Evolutionary conservation across 345 rosid genomes (phyloP), one percentile per base, ranked within the genome.

Genomic region (Eucalyptus viminalis): DNA sequence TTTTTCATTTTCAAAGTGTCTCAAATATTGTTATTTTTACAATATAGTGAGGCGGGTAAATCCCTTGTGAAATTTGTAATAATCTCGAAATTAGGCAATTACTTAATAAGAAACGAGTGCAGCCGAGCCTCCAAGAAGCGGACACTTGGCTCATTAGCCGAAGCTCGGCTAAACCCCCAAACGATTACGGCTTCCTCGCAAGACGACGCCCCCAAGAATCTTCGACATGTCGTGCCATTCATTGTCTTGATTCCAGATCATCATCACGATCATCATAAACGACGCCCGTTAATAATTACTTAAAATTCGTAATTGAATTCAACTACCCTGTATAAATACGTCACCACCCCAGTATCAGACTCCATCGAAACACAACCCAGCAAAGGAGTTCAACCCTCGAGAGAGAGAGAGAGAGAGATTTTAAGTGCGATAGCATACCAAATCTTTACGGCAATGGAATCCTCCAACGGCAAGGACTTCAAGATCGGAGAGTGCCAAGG

Each of bases 401-500:
- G 56, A 53, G 56, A 51, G 29, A 10, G 15, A 10, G 15, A 43
- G 9, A 86, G 19, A 56, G 6, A 34, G 80, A 34, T 34, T 54
- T 31, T 50, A 14, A 86, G 56, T 54, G 44, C 37, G 45, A 14
- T 9, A 9, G 44, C 51, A 3, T 56, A n/a, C 65, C 44, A 60
- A 56, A 24, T 25, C 1, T 22, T 76, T 40, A 53, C 31, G 87
- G 86, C 29, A 6, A 93, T 94, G 96, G 95, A 90, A 25, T 88
- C 86, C 85, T 85, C 86, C 62, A 88, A 90, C 93, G 89, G 90
- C 94, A 91, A 92, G 91, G 94, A 92, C 83, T 95, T 95, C 93
- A 91, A 90, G 92, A 92, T 94, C 4, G 96, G 96, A 8, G 92
- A 90, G 88, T 95, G 96, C 44, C 90, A 91, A 12, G 96, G 97